Evolutionary conservation across 495 filamentous ascomycete genomes (phyloP).

Genomic region (Trichoderma erinaceum): DNA sequence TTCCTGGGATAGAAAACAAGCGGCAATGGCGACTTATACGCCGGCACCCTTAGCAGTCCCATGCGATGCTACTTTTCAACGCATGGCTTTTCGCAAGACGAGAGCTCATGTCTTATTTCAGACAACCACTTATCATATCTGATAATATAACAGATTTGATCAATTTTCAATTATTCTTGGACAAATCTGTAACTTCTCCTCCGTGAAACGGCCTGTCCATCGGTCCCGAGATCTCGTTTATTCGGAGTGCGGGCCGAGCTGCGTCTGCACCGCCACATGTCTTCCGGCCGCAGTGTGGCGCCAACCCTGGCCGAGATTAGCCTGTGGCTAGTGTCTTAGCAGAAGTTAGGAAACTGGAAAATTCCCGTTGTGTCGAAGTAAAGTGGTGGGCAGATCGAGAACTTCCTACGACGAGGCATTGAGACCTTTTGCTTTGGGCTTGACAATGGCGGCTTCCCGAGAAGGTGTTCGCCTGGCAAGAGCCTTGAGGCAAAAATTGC

Average conservation of each 20-base stretch:
- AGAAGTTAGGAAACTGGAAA: background rate
- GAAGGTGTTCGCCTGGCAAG: slow-evolving; percentile 6
- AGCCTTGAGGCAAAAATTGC: slow-evolving; percentile 3
- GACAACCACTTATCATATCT: no score
- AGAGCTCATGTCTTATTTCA: no score
- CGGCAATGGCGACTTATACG: no score
- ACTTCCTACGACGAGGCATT: background rate
- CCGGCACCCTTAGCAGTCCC: no score
- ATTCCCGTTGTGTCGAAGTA: slow-evolving; percentile 7
- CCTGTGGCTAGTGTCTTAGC: background rate
- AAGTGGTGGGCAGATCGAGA: slow-evolving; percentile 5
- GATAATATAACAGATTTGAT: no score
- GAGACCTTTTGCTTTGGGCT: background rate
- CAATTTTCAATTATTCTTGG: no score
- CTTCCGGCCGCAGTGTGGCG: background rate
- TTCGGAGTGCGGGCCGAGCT: background rate
- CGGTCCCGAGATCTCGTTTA: no score
- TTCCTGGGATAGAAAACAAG: no score
- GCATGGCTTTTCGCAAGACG: no score
- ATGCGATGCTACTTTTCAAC: no score
- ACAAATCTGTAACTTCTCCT: no score
- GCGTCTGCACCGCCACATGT: background rate
- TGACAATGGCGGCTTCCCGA: slow-evolving; percentile 1
- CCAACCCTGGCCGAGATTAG: background rate
- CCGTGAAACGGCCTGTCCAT: no score